Conservation (phyloP, 1,284 basidiomycete species). For the Mycena citricolor region DNA sequence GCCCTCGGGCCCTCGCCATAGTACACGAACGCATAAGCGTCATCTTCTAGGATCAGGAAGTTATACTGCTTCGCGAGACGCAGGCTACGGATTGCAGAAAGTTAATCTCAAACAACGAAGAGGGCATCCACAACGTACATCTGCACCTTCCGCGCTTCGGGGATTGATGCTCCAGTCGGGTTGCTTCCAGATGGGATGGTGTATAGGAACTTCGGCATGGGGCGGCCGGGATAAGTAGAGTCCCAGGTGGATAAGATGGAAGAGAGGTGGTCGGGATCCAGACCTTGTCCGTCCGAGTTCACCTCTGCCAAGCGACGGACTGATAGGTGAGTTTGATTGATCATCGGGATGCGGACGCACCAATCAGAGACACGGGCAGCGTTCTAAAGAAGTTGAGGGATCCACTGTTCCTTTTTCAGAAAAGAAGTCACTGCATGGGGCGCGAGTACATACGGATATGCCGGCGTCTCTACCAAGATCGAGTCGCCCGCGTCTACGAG, state of each 20-base stretch:
- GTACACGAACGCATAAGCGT: constrained; percentile 23
- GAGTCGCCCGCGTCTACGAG: constrained; percentile 20
- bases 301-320: constrained; percentile 8
- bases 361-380: constrained; percentile 15
- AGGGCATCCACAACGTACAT: constrained; percentile 16
- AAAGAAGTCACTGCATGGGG: background rate
- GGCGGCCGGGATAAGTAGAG: constrained; percentile 12
- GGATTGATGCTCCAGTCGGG: constrained; percentile 23
- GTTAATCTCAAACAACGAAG: background rate
- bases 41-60: constrained; percentile 22
- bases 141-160: constrained; percentile 20
- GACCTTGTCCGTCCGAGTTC: constrained; percentile 14
- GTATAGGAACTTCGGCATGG: constrained; percentile 17
- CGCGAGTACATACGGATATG: constrained; percentile 13
- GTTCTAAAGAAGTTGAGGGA: constrained; percentile 15
- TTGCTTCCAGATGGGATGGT: constrained; percentile 22
- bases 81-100: constrained; percentile 5
- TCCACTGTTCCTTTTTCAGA: constrained; percentile 10
- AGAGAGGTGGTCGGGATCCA: constrained; percentile 17
- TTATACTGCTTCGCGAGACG: constrained; percentile 22
- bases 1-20: constrained; percentile 20
- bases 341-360: background rate
- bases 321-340: background rate
- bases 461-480: constrained; percentile 19
- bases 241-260: constrained; percentile 17